phyloP scores from a whole-genome alignment of 352 stramenopile species.

The Salisapilia sapeloensis region DNA sequence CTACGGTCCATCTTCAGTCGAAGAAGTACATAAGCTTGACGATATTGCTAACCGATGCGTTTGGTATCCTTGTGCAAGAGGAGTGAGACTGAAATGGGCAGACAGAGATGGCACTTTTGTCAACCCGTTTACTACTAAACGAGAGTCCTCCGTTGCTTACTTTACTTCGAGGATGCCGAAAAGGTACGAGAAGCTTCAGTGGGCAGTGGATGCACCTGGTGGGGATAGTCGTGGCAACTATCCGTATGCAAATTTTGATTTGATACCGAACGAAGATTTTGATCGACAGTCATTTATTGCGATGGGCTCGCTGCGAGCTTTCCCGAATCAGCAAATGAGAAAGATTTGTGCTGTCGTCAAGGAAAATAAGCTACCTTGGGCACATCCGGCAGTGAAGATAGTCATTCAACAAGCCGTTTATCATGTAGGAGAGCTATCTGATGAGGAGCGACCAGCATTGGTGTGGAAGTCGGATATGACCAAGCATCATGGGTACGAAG shows the following conservation, averaged over 20 bases:
- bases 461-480: constrained; percentile 26
- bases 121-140: constrained; percentile 20
- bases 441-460: constrained; percentile 6
- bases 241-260: constrained; percentile 16
- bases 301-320: constrained; percentile 20
- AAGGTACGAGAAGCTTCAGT: constrained; percentile 9
- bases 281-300: constrained; percentile 11
- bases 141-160: constrained; percentile 5
- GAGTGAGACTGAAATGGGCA: constrained; percentile 11
- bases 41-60: constrained; percentile 11
- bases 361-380: constrained; percentile 23
- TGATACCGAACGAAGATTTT: constrained; percentile 5
- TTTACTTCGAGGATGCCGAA: constrained; percentile 16
- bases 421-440: constrained; percentile 19
- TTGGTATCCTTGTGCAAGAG: constrained; percentile 13
- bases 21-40: constrained; percentile 5
- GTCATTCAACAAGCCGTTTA: constrained; percentile 28
- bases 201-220: constrained; percentile 22
- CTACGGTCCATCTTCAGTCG: constrained; percentile 6
- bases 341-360: constrained; percentile 23
- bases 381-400: constrained; percentile 9
- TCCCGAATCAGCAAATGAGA: constrained; percentile 24
- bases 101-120: constrained; percentile 4
- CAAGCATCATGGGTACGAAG: neutral
- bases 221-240: constrained; percentile 17